These are phyloP conservation scores for Golubevia sp. DNA, from an alignment of 1,284 basidiomycete genomes.

Conservation along the genomic window DNA sequence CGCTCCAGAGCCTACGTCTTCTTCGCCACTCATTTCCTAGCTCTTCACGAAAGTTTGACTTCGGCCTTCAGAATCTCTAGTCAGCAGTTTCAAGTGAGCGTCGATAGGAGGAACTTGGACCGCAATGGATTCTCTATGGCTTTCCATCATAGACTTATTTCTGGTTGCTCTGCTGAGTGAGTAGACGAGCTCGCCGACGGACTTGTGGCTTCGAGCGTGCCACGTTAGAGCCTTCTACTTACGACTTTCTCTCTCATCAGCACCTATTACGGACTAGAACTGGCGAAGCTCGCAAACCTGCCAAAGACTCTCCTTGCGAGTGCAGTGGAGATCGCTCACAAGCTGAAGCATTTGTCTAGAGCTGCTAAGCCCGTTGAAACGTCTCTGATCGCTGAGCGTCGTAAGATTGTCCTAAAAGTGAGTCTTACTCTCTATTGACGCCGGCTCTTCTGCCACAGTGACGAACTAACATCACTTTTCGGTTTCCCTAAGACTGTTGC, in stretches of 20 bases:
- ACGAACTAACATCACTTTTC: no score
- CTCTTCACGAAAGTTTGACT: neutral
- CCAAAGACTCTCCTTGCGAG: constrained; percentile 72
- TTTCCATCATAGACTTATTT: constrained; percentile 67
- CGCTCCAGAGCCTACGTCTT: constrained; percentile 74
- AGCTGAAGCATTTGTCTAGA: constrained; percentile 68
- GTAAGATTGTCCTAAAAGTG: constrained; percentile 74
- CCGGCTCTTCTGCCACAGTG: neutral
- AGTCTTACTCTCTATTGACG: no score
- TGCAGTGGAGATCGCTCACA: constrained; percentile 69
- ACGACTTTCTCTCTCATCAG: constrained; percentile 9
- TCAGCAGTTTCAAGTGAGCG: constrained; percentile 64
- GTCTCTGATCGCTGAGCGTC: constrained; percentile 68
- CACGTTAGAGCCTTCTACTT: constrained; percentile 68
- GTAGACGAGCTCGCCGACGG: constrained; percentile 25
- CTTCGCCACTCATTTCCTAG: constrained; percentile 77
- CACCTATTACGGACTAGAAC: constrained; percentile 71
- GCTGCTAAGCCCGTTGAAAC: constrained; percentile 70
- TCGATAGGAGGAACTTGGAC: constrained; percentile 51
- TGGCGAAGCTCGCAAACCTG: constrained; percentile 80
- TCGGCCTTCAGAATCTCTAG: neutral
- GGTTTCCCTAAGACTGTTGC: neutral
- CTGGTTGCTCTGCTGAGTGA: constrained; percentile 24
- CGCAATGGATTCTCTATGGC: constrained; percentile 70
- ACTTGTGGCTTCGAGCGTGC: no score